Percentiles rank a stretch among this genome's conserved stretches.
phyloP scores from a whole-genome alignment of 768 basidiomycete genomes.

The Macrolepiota dolichaula region DNA sequence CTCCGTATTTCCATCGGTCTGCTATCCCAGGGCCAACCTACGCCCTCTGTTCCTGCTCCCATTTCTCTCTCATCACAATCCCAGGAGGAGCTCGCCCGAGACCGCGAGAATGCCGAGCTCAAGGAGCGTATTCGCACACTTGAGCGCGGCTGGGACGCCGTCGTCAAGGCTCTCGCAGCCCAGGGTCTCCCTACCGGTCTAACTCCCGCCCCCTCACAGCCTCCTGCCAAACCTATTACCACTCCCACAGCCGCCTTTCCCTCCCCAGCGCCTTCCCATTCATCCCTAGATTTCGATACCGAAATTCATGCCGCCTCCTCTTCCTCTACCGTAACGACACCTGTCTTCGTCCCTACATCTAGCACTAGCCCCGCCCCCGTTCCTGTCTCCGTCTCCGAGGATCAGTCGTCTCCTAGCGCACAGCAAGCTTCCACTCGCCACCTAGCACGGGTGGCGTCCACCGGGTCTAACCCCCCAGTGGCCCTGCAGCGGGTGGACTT shows the following conservation, averaged over 20 bases:
- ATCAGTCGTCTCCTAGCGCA: conserved; percentile 26
- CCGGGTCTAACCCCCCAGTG: conserved; percentile 56
- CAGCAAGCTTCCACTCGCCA: conserved; percentile 78
- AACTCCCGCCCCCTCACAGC: conserved; percentile 22
- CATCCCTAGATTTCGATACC: conserved; percentile 29
- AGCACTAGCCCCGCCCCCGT: conserved; percentile 19
- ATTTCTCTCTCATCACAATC: conserved; percentile 7
- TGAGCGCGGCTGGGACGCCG: conserved; percentile 79
- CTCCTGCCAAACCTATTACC: conserved; percentile 24
- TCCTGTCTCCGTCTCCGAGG: conserved; percentile 17
- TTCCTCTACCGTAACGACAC: conserved; percentile 32
- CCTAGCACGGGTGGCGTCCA: conserved; percentile 97
- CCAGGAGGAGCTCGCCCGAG: conserved; percentile 25
- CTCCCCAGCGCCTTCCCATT: conserved; percentile 40
- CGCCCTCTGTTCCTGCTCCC: conserved; percentile 18
- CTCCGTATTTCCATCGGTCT: conserved; percentile 51
- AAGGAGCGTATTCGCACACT: conserved; percentile 74
- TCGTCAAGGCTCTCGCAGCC: conserved; percentile 68
- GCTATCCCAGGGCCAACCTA: conserved; percentile 8
- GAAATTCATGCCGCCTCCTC: conserved; percentile 21
- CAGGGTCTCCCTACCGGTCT: conserved; percentile 59
- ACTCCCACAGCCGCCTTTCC: conserved; percentile 29
- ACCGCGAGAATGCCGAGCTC: conserved; percentile 73
- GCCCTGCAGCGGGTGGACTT: conserved; percentile 94
- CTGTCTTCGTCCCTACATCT: conserved; percentile 27